phyloP scores from a whole-genome alignment of 1,139 yeast species.

The Kodamaea anthophila region DNA sequence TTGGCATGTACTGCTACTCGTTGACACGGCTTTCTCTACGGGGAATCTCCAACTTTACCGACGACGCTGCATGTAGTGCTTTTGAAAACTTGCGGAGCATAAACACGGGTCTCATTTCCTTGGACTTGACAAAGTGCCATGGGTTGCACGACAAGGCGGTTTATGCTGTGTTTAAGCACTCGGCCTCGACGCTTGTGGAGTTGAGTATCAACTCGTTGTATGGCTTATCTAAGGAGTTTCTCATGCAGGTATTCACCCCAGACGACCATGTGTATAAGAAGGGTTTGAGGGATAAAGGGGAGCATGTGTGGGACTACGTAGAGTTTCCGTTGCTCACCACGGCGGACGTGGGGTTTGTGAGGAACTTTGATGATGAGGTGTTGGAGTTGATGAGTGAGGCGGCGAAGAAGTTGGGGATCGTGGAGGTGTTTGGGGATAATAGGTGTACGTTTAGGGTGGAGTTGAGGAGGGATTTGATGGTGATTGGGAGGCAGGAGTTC shows the following conservation, averaged over 20 bases:
- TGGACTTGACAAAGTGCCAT: slow-evolving; percentile 63
- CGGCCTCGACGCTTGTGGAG: slow-evolving; percentile 59
- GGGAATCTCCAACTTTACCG: slow-evolving; percentile 55
- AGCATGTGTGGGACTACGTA: slow-evolving; percentile 14
- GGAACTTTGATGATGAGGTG: slow-evolving; percentile 62
- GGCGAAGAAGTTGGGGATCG: slow-evolving; percentile 54
- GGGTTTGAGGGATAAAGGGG: slow-evolving; percentile 22
- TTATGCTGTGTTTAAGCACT: slow-evolving; percentile 55
- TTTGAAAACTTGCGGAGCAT: slow-evolving; percentile 42
- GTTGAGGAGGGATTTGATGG: slow-evolving; percentile 47
- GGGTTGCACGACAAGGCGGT: slow-evolving; percentile 59
- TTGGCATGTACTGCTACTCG: slow-evolving; percentile 51
- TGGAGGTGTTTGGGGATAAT: slow-evolving; percentile 79
- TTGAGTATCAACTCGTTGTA: slow-evolving; percentile 67
- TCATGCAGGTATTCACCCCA: slow-evolving; percentile 37
- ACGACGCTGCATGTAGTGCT: slow-evolving; percentile 55
- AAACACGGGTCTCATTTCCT: slow-evolving; percentile 51
- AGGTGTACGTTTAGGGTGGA: slow-evolving; percentile 54
- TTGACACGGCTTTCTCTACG: slow-evolving; percentile 49
- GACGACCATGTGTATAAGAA: slow-evolving; percentile 28
- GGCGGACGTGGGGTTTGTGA: slow-evolving; percentile 70
- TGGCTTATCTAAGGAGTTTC: slow-evolving; percentile 44
- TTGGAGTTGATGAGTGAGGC: slow-evolving; percentile 46
- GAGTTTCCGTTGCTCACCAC: slow-evolving; percentile 51
- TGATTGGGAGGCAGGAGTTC: slow-evolving; percentile 65